Evolutionary conservation across 768 basidiomycete genomes (phyloP).

Genomic region (Amanita phalloides): DNA sequence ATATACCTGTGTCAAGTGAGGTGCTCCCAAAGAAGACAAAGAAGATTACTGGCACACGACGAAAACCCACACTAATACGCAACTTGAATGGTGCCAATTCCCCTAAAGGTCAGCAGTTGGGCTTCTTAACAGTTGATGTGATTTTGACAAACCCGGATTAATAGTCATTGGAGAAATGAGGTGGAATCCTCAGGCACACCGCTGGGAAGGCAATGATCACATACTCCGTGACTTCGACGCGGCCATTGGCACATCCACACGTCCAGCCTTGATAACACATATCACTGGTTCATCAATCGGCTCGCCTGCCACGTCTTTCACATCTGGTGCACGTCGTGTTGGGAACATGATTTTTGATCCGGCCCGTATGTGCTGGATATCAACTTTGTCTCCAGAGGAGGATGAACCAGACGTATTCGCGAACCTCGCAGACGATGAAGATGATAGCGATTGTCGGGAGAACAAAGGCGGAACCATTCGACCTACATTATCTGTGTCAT

Average conservation of each 20-base stretch:
- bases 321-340: conserved; percentile 77
- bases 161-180: conserved; percentile 95
- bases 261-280: conserved; percentile 94
- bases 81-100: conserved; percentile 59
- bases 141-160: conserved; percentile 8
- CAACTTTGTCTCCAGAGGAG: conserved; percentile 73
- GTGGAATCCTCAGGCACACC: conserved; percentile 84
- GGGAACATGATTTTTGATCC: conserved; percentile 99
- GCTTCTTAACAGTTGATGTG: neutral
- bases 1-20: conserved; percentile 33
- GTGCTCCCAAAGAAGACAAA: conserved; percentile 45
- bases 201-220: conserved; percentile 98
- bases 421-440: conserved; percentile 85
- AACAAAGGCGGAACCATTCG: conserved; percentile 74
- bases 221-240: conserved; percentile 86
- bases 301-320: conserved; percentile 65
- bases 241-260: conserved; percentile 68
- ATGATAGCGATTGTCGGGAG: conserved; percentile 64
- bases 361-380: conserved; percentile 89
- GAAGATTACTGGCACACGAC: conserved; percentile 35
- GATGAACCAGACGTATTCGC: conserved; percentile 96
- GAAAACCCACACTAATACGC: conserved; percentile 83
- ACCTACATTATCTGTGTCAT: conserved; percentile 18
- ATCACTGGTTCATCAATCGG: conserved; percentile 81
- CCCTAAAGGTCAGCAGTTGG: conserved; percentile 55